These are phyloP conservation scores for Calonectria naviculata DNA, from an alignment of 2,329 filamentous ascomycete species.

Conservation along the genomic window DNA sequence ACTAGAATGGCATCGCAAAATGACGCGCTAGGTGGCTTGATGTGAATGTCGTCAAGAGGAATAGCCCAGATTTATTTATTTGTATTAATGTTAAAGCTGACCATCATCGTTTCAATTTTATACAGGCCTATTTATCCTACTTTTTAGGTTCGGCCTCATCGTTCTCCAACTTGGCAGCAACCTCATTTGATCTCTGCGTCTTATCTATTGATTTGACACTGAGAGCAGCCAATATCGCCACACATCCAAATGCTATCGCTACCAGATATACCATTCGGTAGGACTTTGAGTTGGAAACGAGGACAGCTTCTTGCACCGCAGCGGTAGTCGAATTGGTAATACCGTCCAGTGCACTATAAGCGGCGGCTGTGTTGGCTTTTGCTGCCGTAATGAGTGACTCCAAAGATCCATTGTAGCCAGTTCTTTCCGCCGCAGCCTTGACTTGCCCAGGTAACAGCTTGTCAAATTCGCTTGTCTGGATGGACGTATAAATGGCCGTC, in stretches of 20 bases:
- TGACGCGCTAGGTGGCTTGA: too few relatives aligned
- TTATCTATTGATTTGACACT: constrained; percentile 36
- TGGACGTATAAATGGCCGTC: constrained; percentile 49
- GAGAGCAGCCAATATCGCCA: constrained; percentile 44
- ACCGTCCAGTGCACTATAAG: constrained; percentile 39
- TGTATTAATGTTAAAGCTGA: too few relatives aligned
- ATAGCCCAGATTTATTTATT: too few relatives aligned
- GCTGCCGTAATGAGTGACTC: constrained; percentile 37
- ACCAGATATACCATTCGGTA: constrained; percentile 46
- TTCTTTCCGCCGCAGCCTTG: constrained; percentile 23
- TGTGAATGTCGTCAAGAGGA: too few relatives aligned
- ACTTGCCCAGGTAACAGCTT: constrained; percentile 26
- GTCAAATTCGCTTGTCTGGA: constrained; percentile 44
- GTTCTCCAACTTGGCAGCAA: constrained; percentile 26
- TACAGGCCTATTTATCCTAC: too few relatives aligned
- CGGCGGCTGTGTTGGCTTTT: constrained; percentile 40
- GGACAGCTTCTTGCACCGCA: constrained; percentile 44
- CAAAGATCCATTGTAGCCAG: constrained; percentile 30
- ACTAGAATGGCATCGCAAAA: too few relatives aligned
- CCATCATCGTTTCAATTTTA: too few relatives aligned
- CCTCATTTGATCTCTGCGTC: constrained; percentile 20
- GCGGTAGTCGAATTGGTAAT: constrained; percentile 40
- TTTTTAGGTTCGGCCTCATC: neutral
- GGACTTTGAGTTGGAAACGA: constrained; percentile 41
- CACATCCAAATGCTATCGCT: constrained; percentile 48